Evolutionary conservation across 768 basidiomycete species (phyloP).

Genomic region (Pleurotus tuber-regium): DNA sequence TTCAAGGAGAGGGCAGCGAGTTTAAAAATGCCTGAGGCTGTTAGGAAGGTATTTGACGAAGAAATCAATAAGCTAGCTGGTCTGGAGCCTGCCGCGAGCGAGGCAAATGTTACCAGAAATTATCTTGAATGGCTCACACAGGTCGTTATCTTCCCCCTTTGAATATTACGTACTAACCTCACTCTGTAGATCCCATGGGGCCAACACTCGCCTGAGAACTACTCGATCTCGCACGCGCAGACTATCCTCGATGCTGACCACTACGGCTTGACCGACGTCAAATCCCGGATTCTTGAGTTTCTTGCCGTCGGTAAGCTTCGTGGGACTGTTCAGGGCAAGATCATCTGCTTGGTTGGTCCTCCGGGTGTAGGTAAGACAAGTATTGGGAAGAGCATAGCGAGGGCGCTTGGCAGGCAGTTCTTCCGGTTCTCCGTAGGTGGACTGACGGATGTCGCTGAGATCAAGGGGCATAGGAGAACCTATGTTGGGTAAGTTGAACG

Average conservation of each 20-base stretch:
- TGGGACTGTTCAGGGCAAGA: slow-evolving; percentile 95
- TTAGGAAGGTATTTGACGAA: slow-evolving; percentile 94
- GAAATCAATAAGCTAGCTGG: slow-evolving; percentile 88
- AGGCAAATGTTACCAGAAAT: slow-evolving; percentile 92
- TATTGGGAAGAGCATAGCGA: slow-evolving; percentile 92
- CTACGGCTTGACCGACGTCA: slow-evolving; percentile 89
- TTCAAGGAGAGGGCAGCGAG: slow-evolving; percentile 81
- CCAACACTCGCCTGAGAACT: slow-evolving; percentile 90
- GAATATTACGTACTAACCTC: background rate
- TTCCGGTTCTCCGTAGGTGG: slow-evolving; percentile 98
- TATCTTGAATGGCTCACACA: slow-evolving; percentile 93
- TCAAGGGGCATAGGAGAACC: slow-evolving; percentile 97
- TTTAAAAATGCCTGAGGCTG: slow-evolving; percentile 86
- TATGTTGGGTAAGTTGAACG: slow-evolving; percentile 73
- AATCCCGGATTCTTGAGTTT: slow-evolving; percentile 93
- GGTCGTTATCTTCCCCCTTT: slow-evolving; percentile 32
- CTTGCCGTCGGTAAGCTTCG: slow-evolving; percentile 93
- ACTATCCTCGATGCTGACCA: slow-evolving; percentile 92
- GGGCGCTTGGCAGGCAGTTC: slow-evolving; percentile 88
- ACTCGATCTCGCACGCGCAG: slow-evolving; percentile 78
- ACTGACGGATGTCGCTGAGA: slow-evolving; percentile 96
- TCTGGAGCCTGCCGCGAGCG: slow-evolving; percentile 87
- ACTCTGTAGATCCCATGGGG: slow-evolving; percentile 89
- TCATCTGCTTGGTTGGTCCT: slow-evolving; percentile 93
- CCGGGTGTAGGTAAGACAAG: slow-evolving; percentile 98